A percentile compares a stretch with the other conserved stretches of the same genome.
Conservation (phyloP, 768 basidiomycete genomes). For the Leccinum longicurvipes region DNA sequence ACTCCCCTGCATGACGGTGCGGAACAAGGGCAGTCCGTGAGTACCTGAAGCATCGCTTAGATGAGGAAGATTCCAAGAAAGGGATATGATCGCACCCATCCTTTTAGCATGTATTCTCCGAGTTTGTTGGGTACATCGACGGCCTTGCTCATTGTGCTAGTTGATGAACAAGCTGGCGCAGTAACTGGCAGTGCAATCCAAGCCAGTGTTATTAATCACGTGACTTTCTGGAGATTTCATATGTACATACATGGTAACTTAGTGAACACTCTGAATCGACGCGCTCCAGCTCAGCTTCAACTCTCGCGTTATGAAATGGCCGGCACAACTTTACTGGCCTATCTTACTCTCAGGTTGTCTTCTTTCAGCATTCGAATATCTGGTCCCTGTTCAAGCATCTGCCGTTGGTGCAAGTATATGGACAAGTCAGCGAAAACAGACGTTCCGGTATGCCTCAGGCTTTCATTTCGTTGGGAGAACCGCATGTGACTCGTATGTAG, state of each 20-base stretch:
- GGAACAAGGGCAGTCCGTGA: slow-evolving; percentile 65
- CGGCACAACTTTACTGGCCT: slow-evolving; percentile 43
- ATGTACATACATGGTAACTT: too few species aligned
- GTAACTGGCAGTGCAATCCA: neutral
- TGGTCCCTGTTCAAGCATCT: slow-evolving; percentile 13
- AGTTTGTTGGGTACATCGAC: slow-evolving; percentile 59
- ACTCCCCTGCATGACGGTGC: slow-evolving; percentile 49
- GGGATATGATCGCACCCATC: slow-evolving; percentile 50
- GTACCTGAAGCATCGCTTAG: slow-evolving; percentile 37
- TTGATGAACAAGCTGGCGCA: slow-evolving; percentile 1
- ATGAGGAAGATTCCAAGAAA: slow-evolving; percentile 5
- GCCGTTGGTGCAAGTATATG: slow-evolving; percentile 38
- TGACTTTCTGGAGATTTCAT: too few species aligned
- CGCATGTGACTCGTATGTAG: slow-evolving; percentile 35
- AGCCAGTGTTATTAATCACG: slow-evolving; percentile 17
- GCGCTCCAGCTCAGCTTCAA: slow-evolving; percentile 1
- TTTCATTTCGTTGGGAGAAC: neutral
- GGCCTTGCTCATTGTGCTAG: slow-evolving; percentile 44
- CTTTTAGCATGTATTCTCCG: slow-evolving; percentile 71
- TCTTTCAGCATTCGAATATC: slow-evolving; percentile 35
- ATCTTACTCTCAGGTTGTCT: slow-evolving; percentile 43
- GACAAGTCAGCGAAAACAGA: slow-evolving; percentile 55
- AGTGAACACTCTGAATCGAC: neutral
- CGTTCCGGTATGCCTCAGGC: slow-evolving; percentile 54
- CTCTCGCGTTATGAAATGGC: slow-evolving; percentile 36